phyloP scores from a whole-genome alignment of 2,329 filamentous ascomycete genomes.

The Zasmidium cellare region DNA sequence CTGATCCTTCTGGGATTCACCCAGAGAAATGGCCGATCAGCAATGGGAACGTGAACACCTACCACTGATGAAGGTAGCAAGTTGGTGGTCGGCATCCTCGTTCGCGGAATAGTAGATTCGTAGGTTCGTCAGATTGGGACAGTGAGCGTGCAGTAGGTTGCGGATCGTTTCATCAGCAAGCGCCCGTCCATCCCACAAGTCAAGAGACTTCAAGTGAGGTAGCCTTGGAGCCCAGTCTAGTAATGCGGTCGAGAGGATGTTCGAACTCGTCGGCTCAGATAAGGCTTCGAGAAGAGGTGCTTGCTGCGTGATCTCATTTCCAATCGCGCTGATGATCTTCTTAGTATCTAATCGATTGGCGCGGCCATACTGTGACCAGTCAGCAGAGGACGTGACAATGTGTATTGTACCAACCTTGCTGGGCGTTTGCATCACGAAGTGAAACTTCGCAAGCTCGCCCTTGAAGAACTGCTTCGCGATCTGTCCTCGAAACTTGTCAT shows the following conservation, averaged over 20 bases:
- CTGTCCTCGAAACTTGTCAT: slow-evolving; percentile 59
- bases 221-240: slow-evolving; percentile 61
- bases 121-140: slow-evolving; percentile 62
- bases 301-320: slow-evolving; percentile 41
- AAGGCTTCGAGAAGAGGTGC: slow-evolving; percentile 55
- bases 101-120: slow-evolving; percentile 54
- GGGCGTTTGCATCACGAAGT: slow-evolving; percentile 34
- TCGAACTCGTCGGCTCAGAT: slow-evolving; percentile 33
- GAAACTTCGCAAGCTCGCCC: slow-evolving; percentile 47
- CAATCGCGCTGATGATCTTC: slow-evolving; percentile 49
- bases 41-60: background rate
- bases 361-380: slow-evolving; percentile 4
- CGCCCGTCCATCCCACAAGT: slow-evolving; percentile 61
- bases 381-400: background rate
- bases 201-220: slow-evolving; percentile 58
- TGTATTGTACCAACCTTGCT: slow-evolving; percentile 14
- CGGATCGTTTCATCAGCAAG: slow-evolving; percentile 57
- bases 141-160: slow-evolving; percentile 57
- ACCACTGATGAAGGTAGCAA: slow-evolving; percentile 20
- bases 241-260: slow-evolving; percentile 57
- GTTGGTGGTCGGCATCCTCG: slow-evolving; percentile 50
- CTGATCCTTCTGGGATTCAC: too few species aligned
- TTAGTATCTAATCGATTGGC: slow-evolving; percentile 40
- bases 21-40: too few species aligned
- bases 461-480: slow-evolving; percentile 60